Evolutionary conservation across 73 alveolate species (phyloP), one percentile per base, ranked within the genome.

Genomic region (Symbiodinium pilosum): DNA sequence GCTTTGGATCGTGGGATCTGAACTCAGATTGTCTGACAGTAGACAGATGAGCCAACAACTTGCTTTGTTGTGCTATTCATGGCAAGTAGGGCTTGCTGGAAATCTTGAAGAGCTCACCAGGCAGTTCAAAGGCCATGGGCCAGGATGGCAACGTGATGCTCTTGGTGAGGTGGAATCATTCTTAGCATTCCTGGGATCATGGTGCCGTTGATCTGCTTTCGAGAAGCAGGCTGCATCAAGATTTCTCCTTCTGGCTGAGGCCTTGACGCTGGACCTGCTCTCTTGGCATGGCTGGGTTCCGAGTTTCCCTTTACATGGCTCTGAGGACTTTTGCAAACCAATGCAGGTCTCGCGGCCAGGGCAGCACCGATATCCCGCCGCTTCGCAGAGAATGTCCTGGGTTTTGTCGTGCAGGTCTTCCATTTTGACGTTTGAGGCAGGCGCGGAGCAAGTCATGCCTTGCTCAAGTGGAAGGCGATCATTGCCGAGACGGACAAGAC

Each of bases 121-220:
- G 97, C 20, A 30, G 36, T 30, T 41, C 40, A 69, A 64, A 30
- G 97, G 97, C 43, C 97, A 91, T 38, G 97, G 97, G 21, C 41
- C 97, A 3, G 97, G 97, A n/a, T 91, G 97, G 97, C 97, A 91
- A 40, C 97, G 52, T n/a, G 88, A 91, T 42, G 69, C 81, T 41
- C 30, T 91, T 36, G 97, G 97, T 32, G 81, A 91, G 40, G 97
- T 91, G 38, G 95, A 30, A 26, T 11, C 36, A 64, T 2, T 16
- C 77, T 64, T 3, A 64, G 77, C n/a, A n/a, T n/a, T n/a, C n/a
- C n/a, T n/a, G n/a, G n/a, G n/a, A n/a, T n/a, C n/a, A n/a, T n/a
- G n/a, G n/a, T n/a, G n/a, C n/a, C n/a, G n/a, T n/a, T n/a, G n/a
- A n/a, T n/a, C n/a, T n/a, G n/a, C n/a, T n/a, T n/a, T n/a, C n/a